phyloP scores from a whole-genome alignment of 768 basidiomycete species.

The Fistulinella prunicolor region DNA sequence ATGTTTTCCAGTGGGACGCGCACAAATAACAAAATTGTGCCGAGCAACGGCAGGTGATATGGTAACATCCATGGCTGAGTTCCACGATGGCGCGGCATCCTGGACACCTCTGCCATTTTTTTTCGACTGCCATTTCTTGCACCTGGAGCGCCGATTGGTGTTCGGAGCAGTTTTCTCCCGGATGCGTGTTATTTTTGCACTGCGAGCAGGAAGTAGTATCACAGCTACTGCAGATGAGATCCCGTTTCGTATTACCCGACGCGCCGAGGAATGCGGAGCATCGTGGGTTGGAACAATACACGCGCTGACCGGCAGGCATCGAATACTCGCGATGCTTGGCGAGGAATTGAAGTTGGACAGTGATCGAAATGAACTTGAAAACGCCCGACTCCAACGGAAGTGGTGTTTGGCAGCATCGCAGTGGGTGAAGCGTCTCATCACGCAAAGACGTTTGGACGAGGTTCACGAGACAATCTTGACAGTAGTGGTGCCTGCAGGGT shows the following conservation, averaged over 20 bases:
- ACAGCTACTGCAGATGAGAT: slow-evolving; percentile 43
- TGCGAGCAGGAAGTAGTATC: slow-evolving; percentile 37
- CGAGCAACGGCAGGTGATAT: slow-evolving; percentile 54
- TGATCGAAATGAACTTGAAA: slow-evolving; percentile 27
- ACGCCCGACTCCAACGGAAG: slow-evolving; percentile 31
- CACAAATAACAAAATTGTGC: slow-evolving; percentile 67
- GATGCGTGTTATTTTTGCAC: slow-evolving; percentile 51
- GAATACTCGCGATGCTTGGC: slow-evolving; percentile 47
- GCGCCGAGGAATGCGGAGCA: slow-evolving; percentile 57
- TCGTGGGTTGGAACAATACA: slow-evolving; percentile 48
- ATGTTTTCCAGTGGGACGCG: slow-evolving; percentile 59
- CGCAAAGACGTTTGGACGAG: slow-evolving; percentile 41
- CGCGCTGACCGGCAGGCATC: slow-evolving; percentile 37
- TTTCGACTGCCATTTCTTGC: slow-evolving; percentile 40
- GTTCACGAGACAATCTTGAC: slow-evolving; percentile 39
- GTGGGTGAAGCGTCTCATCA: slow-evolving; percentile 53
- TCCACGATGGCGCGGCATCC: slow-evolving; percentile 56
- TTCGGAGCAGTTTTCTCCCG: slow-evolving; percentile 37
- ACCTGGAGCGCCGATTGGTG: slow-evolving; percentile 43
- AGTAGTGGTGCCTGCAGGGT: slow-evolving; percentile 48
- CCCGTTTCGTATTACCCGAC: slow-evolving; percentile 12
- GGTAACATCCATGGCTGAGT: slow-evolving; percentile 55
- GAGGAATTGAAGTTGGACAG: slow-evolving; percentile 34
- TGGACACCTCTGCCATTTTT: slow-evolving; percentile 64
- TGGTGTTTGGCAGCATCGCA: slow-evolving; percentile 46